Evolutionary conservation across 345 rosid species (phyloP).

Genomic region (Syzygium aromaticum): DNA sequence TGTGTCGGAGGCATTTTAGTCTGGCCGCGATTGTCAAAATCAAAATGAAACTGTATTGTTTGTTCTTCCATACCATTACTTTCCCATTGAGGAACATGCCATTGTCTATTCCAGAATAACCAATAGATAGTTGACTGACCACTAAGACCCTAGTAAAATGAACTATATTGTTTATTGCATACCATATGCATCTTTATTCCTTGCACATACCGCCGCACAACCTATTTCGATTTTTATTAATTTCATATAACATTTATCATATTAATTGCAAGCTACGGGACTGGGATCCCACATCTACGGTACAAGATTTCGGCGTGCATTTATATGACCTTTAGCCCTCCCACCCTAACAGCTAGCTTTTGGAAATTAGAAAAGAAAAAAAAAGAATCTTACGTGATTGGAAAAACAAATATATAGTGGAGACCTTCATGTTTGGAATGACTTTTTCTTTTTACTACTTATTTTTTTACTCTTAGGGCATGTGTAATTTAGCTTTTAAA

Average conservation of each 20-base stretch:
- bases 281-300: too few relatives aligned
- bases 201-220: neutral
- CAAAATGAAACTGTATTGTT: neutral
- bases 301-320: neutral
- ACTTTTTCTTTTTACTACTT: neutral
- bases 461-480: neutral
- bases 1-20: neutral
- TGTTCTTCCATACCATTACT: too few relatives aligned
- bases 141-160: too few relatives aligned
- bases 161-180: too few relatives aligned
- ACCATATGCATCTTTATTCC: neutral
- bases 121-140: too few relatives aligned
- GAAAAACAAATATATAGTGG: neutral
- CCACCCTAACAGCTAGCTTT: neutral
- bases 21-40: neutral
- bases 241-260: neutral
- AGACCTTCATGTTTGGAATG: neutral
- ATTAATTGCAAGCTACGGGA: neutral
- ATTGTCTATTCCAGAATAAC: too few relatives aligned
- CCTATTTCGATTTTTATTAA: accelerated
- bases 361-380: neutral
- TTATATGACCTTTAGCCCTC: neutral
- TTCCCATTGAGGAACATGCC: too few relatives aligned
- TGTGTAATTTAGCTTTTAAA: neutral
- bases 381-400: neutral